Percentiles rank a stretch among this genome's conserved stretches.
phyloP scores from a whole-genome alignment of 2,329 filamentous ascomycete species.

The Sphaerulina populicola region DNA sequence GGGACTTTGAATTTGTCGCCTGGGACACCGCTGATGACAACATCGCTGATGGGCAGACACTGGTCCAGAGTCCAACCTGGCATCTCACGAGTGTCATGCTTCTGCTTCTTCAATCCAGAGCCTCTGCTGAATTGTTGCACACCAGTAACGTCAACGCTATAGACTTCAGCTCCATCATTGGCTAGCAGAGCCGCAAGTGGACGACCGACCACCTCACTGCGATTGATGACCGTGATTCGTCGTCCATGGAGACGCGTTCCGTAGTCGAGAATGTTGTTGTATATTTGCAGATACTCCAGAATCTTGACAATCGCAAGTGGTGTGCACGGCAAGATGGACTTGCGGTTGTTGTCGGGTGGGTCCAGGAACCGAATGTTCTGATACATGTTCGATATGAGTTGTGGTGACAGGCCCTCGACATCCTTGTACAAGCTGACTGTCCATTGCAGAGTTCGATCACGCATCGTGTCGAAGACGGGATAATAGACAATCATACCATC shows the following conservation, averaged over 20 bases:
- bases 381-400: conserved; percentile 99
- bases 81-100: conserved; percentile 81
- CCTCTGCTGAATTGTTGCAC: conserved; percentile 89
- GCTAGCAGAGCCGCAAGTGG: conserved; percentile 87
- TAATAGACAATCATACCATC: conserved; percentile 98
- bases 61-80: conserved; percentile 70
- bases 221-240: conserved; percentile 92
- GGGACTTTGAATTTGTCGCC: conserved; percentile 84
- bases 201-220: conserved; percentile 88
- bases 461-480: conserved; percentile 82
- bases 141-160: conserved; percentile 85
- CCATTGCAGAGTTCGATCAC: conserved; percentile 94
- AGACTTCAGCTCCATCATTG: conserved; percentile 92
- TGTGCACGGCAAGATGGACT: conserved; percentile 91
- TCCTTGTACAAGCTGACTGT: conserved; percentile 85
- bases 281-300: conserved; percentile 87
- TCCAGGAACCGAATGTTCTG: conserved; percentile 95
- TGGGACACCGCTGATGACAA: conserved; percentile 89
- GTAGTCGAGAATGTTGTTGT: conserved; percentile 87
- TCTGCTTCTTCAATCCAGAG: conserved; percentile 71
- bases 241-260: conserved; percentile 89
- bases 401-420: conserved; percentile 88
- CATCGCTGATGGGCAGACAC: conserved; percentile 79
- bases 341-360: conserved; percentile 63
- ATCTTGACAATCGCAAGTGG: conserved; percentile 96